Evolutionary conservation across 768 basidiomycete species (phyloP), one percentile per base, ranked within the genome.

Genomic region (Rhodotorula diobovata): DNA sequence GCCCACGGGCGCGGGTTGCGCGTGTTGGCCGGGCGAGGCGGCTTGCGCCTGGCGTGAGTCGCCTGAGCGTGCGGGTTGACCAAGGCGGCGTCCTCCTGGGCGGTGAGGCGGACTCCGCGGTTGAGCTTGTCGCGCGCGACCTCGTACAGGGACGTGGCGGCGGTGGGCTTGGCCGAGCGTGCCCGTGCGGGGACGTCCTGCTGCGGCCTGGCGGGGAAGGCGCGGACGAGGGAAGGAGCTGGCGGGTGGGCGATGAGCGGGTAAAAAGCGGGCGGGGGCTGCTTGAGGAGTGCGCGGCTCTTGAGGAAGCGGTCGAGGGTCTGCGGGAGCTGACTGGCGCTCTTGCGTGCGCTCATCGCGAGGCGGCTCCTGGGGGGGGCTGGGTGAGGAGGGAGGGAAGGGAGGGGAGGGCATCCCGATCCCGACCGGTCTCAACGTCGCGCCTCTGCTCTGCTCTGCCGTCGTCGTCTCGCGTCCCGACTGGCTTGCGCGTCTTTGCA

Each of bases 1-100:
- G 85, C 84, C 58, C 85, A 70, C 1, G 89, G 88, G 23, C 65
- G 43, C 23, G 63, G 50, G 32, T 46, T 21, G 25, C 37, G 41
- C 34, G 66, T 65, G 63, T 64, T 62, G 39, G 64, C 56, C 8
- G 35, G 23, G 25, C 62, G 48, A 3, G 67, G 70, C 4, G 70
- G 70, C n/a, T 61, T 60, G 37, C 71, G 61, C 39, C 70, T 51
- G 30, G 64, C 54, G 4, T 46, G 45, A 4, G 32, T 20, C 7
- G 5, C 16, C n/a, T 12, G 45, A n/a, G 46, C 61, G 18, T 11
- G 30, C 16, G 61, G 57, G 50, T 35, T 4, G 25, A 39, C 41
- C 9, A 67, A 43, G 28, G 61, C 55, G 41, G 30, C 59, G 37
- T 60, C 41, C 53, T 72, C 66, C 23, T 65, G 55, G 14, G 48